phyloP scores from a whole-genome alignment of 768 basidiomycete species.

The Mycena galericulata region DNA sequence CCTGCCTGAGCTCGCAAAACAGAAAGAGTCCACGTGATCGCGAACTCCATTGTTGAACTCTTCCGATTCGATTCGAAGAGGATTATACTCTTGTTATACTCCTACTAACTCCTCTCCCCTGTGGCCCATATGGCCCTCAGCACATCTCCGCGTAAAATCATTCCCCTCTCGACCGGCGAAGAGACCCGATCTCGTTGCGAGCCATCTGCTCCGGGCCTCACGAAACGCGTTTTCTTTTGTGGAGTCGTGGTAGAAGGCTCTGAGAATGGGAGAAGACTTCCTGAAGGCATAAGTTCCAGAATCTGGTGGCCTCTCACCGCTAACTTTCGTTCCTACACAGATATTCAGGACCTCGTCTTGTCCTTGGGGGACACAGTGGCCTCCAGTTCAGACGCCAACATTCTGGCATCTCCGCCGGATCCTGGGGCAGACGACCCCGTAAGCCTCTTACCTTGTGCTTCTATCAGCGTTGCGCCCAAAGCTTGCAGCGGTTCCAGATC shows the following conservation, averaged over 20 bases:
- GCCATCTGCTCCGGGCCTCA: slow-evolving; percentile 58
- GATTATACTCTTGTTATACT: slow-evolving; percentile 22
- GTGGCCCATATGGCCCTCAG: slow-evolving; percentile 67
- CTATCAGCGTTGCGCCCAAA: slow-evolving; percentile 15
- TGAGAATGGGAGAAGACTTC: slow-evolving; percentile 74
- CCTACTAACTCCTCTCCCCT: slow-evolving; percentile 23
- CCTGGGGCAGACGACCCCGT: slow-evolving; percentile 55
- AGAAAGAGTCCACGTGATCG: slow-evolving; percentile 15
- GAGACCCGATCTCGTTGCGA: slow-evolving; percentile 60
- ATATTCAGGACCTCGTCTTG: slow-evolving; percentile 82
- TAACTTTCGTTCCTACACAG: slow-evolving; percentile 50
- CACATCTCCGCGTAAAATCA: slow-evolving; percentile 77
- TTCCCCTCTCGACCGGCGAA: slow-evolving; percentile 80
- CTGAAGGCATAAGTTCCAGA: slow-evolving; percentile 63
- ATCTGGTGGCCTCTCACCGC: slow-evolving; percentile 20
- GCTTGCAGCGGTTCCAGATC: not conserved
- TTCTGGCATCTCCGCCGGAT: slow-evolving; percentile 58
- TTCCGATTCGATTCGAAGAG: slow-evolving; percentile 13
- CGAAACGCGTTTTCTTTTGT: slow-evolving; percentile 88
- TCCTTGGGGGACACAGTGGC: slow-evolving; percentile 79
- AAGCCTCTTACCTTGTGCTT: slow-evolving; percentile 41
- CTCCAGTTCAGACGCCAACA: slow-evolving; percentile 57
- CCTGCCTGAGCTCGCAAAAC: too few species aligned
- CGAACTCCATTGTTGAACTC: slow-evolving; percentile 15
- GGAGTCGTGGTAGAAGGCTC: slow-evolving; percentile 91